These are phyloP conservation scores for Halophytophthora batemanensis DNA, from an alignment of 352 stramenopile genomes.

Conservation along the genomic window DNA sequence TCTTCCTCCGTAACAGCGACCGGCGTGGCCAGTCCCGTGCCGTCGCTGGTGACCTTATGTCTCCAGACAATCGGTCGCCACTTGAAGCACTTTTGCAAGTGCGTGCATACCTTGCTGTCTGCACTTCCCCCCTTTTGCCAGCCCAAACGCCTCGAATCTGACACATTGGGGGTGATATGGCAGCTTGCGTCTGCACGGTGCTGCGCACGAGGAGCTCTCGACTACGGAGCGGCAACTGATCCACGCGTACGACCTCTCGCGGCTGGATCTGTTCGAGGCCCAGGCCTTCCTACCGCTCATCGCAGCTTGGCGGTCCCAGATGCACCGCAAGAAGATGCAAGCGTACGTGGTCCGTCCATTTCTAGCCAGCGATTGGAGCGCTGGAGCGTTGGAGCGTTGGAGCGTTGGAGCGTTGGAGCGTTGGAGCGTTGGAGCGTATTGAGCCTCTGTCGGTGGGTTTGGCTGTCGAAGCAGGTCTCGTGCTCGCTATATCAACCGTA, in stretches of 20 bases:
- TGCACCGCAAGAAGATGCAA: slow-evolving; percentile 5
- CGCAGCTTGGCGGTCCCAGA: slow-evolving; percentile 8
- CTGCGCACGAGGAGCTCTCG: slow-evolving; percentile 9
- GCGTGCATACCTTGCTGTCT: neutral
- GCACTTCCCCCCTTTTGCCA: neutral
- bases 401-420: no score
- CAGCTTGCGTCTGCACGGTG: slow-evolving; percentile 10
- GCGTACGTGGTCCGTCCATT: no score
- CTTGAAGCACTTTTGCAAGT: slow-evolving; percentile 35
- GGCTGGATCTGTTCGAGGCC: slow-evolving; percentile 26
- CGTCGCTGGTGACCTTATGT: slow-evolving; percentile 32
- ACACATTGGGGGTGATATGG: neutral
- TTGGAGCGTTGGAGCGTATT: no score
- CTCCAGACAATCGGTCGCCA: slow-evolving; percentile 21
- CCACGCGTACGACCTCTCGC: slow-evolving; percentile 25
- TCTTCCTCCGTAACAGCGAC: neutral
- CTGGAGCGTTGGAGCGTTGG: no score
- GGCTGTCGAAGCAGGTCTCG: no score
- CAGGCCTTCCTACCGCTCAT: slow-evolving; percentile 22
- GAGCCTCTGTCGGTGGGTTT: no score
- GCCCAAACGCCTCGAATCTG: no score
- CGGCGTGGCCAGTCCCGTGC: slow-evolving; percentile 1
- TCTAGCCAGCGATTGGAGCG: no score
- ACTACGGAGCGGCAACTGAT: slow-evolving; percentile 20
- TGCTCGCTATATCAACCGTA: no score